These are phyloP conservation scores for Asterochloris erici DNA, from an alignment of 139 green algal genomes.

Conservation along the genomic window DNA sequence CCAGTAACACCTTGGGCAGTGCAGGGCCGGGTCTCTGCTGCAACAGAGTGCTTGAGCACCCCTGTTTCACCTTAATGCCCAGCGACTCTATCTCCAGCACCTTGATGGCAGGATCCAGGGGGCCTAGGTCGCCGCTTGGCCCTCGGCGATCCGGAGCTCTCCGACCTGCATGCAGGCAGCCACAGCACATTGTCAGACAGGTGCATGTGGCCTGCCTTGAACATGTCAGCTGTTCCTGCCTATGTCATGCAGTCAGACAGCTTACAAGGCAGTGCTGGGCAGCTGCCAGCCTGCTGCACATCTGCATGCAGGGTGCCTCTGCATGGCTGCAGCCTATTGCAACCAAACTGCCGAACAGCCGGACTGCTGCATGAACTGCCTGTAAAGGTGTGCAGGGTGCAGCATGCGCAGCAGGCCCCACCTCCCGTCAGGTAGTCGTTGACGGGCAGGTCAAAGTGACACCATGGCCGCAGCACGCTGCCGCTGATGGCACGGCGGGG, in stretches of 20 bases:
- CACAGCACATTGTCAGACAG: too few relatives aligned
- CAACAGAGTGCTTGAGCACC: not conserved
- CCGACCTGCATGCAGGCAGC: conserved; percentile 18
- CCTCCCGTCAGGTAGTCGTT: conserved; percentile 52
- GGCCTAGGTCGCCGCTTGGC: conserved; percentile 43
- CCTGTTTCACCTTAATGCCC: conserved; percentile 33
- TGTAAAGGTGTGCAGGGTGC: not conserved
- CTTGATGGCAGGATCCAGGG: conserved; percentile 62
- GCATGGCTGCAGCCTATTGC: too few relatives aligned
- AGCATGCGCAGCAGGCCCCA: not conserved
- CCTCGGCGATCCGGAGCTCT: conserved; percentile 57
- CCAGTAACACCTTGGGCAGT: too few relatives aligned
- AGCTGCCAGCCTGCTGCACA: too few relatives aligned
- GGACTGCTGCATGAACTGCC: not conserved
- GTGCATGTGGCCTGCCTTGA: too few relatives aligned
- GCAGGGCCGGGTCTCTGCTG: too few relatives aligned
- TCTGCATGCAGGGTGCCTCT: too few relatives aligned
- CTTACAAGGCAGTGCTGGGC: not conserved
- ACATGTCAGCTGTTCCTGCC: too few relatives aligned
- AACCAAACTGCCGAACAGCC: too few relatives aligned
- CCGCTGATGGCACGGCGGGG: conserved; percentile 40
- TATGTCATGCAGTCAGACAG: not conserved
- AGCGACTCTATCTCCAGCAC: conserved; percentile 73
- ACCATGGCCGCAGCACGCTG: conserved; percentile 67
- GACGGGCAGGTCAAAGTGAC: conserved; percentile 76